Conservation (phyloP, 257 asterid genomes). For the Ehretia macrophylla region DNA sequence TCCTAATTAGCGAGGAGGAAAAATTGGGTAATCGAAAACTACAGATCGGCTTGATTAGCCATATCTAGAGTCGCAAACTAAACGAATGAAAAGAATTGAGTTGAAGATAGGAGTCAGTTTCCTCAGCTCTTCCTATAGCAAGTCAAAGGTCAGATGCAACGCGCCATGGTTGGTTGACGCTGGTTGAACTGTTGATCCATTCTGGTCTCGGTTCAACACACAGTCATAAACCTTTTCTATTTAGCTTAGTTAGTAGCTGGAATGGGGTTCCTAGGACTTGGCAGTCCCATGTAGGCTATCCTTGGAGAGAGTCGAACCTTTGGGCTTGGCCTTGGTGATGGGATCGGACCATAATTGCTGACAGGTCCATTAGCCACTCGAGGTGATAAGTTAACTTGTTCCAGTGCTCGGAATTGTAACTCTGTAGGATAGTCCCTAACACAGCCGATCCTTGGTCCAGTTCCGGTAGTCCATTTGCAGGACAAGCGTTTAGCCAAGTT, state of each 20-base stretch:
- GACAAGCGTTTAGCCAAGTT: conserved; percentile 13
- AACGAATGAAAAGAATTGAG: too few species aligned
- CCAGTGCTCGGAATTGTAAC: conserved; percentile 22
- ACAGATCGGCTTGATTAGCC: not conserved
- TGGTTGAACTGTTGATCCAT: too few species aligned
- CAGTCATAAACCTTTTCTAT: not conserved
- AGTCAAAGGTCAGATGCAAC: not conserved
- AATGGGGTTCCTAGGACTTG: conserved; percentile 2
- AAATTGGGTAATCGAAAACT: not conserved
- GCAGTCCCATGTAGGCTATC: conserved; percentile 7
- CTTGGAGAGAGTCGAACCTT: conserved; percentile 19
- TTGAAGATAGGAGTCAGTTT: not conserved
- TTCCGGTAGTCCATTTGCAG: conserved; percentile 17
- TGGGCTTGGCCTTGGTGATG: conserved; percentile 25
- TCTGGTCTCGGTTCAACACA: too few species aligned
- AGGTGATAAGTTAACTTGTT: conserved; percentile 22
- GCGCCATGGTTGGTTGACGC: too few species aligned
- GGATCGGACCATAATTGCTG: conserved; percentile 14
- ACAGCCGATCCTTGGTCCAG: conserved; percentile 23
- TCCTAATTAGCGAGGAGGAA: not conserved
- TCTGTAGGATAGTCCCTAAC: conserved; percentile 21
- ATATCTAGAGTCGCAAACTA: not conserved
- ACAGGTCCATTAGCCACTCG: conserved; percentile 8
- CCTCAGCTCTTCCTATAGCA: too few species aligned
- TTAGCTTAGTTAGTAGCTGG: not conserved